phyloP scores from a whole-genome alignment of 129 eudicot genomes.

The Tanacetum coccineum region DNA sequence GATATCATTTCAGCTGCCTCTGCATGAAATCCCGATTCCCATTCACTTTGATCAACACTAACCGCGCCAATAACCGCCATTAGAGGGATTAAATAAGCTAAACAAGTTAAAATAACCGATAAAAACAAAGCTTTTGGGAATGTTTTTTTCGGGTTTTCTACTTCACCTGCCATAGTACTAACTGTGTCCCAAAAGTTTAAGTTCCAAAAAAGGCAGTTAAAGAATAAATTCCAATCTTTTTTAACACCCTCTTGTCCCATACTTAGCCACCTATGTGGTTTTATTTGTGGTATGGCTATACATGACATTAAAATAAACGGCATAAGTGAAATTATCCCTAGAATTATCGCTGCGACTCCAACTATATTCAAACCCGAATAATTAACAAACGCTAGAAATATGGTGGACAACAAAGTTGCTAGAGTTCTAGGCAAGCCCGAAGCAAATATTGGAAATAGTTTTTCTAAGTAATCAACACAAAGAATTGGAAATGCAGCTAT shows the following conservation, averaged over 20 bases:
- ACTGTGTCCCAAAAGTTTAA: constrained; percentile 50
- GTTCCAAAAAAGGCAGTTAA: constrained; percentile 53
- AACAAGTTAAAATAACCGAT: constrained; percentile 34
- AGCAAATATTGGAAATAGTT: neutral
- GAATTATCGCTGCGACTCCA: constrained; percentile 30
- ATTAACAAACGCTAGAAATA: constrained; percentile 25
- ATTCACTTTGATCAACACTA: constrained; percentile 25
- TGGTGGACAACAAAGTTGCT: constrained; percentile 15
- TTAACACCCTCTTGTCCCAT: constrained; percentile 40
- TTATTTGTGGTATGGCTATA: constrained; percentile 37
- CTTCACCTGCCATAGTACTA: constrained; percentile 52
- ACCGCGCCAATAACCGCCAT: constrained; percentile 41
- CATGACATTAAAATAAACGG: constrained; percentile 38
- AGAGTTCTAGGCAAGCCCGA: constrained; percentile 34
- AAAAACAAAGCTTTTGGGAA: constrained; percentile 35
- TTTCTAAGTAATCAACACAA: neutral
- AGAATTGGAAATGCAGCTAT: neutral
- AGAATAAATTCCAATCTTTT: constrained; percentile 42
- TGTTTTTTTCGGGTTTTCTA: constrained; percentile 37
- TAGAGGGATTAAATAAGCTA: constrained; percentile 41
- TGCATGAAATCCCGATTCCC: constrained; percentile 31
- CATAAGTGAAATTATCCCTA: constrained; percentile 35
- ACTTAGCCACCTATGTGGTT: constrained; percentile 39
- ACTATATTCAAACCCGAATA: constrained; percentile 41
- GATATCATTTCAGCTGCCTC: neutral